Conservation (phyloP, 1,284 basidiomycete genomes). For the Trichosporon ovoides region DNA sequence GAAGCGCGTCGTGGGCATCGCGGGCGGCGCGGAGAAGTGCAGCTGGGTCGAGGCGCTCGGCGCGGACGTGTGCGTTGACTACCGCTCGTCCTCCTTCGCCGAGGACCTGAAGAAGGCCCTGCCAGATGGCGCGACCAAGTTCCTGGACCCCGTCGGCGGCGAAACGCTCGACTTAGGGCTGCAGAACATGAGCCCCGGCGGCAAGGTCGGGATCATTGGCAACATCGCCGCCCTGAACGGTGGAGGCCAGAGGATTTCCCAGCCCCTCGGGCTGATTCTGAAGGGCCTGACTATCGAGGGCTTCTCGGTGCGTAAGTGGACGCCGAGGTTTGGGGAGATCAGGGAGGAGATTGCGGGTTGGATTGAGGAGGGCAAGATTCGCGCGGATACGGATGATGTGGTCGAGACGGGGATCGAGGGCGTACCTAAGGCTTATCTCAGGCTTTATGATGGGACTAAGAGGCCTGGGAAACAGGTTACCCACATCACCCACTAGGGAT, state of each 20-base stretch:
- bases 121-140: constrained; percentile 31
- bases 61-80: constrained; percentile 53
- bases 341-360: constrained; percentile 11
- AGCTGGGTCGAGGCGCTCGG: constrained; percentile 49
- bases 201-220: constrained; percentile 48
- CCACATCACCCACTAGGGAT: constrained; percentile 20
- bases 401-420: constrained; percentile 25
- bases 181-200: constrained; percentile 42
- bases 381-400: constrained; percentile 11
- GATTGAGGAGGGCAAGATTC: constrained; percentile 15
- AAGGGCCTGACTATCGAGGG: constrained; percentile 46
- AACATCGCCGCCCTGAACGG: constrained; percentile 17
- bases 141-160: constrained; percentile 50
- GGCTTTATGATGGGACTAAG: constrained; percentile 27
- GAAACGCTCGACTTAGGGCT: constrained; percentile 45
- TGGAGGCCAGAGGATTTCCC: constrained; percentile 12
- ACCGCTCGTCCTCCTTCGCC: constrained; percentile 40
- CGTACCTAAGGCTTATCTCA: constrained; percentile 27
- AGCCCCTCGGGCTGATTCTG: constrained; percentile 34
- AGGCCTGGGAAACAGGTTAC: constrained; percentile 30
- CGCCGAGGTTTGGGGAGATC: constrained; percentile 5
- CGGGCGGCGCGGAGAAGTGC: constrained; percentile 53
- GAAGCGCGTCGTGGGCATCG: constrained; percentile 51
- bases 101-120: constrained; percentile 12
- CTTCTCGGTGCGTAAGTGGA: constrained; percentile 39